Conservation (phyloP, 1,284 basidiomycete species). For the Golubevia sp. region DNA sequence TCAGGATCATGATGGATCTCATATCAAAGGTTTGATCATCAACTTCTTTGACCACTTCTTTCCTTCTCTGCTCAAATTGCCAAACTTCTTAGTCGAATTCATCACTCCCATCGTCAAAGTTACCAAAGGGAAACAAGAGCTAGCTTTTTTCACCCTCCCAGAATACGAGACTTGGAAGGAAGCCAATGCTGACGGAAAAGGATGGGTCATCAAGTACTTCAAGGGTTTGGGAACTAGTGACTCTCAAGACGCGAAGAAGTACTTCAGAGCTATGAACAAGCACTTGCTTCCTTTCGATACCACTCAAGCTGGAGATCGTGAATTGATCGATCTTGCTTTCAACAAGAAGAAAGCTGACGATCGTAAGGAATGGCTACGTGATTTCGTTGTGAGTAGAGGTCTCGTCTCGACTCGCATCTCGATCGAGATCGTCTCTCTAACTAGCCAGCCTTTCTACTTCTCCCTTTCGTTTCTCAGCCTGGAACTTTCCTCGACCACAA, state of each 20-base stretch:
- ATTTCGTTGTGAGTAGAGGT: constrained; percentile 73
- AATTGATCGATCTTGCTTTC: constrained; percentile 95
- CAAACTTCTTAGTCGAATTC: constrained; percentile 95
- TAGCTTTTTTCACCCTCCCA: constrained; percentile 95
- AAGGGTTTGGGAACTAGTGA: constrained; percentile 98
- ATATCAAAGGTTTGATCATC: constrained; percentile 98
- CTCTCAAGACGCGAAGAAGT: constrained; percentile 85
- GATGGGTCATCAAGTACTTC: constrained; percentile 94
- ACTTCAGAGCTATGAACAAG: constrained; percentile 88
- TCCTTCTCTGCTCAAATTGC: constrained; percentile 88
- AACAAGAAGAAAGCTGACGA: constrained; percentile 99
- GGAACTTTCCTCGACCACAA: constrained; percentile 94
- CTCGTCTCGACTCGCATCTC: too few relatives aligned
- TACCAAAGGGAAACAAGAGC: constrained; percentile 77
- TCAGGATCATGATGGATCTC: constrained; percentile 94
- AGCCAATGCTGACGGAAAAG: constrained; percentile 76
- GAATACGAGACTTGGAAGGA: constrained; percentile 94
- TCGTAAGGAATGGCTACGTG: constrained; percentile 95
- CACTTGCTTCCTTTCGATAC: constrained; percentile 92
- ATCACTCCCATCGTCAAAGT: constrained; percentile 98
- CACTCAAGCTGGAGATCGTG: constrained; percentile 79
- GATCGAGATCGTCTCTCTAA: too few relatives aligned
- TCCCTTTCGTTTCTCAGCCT: constrained; percentile 66
- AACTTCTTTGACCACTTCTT: constrained; percentile 98
- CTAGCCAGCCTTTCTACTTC: neutral